Evolutionary conservation across 139 green algal species (phyloP).

Genomic region (Chlorella sp.): DNA sequence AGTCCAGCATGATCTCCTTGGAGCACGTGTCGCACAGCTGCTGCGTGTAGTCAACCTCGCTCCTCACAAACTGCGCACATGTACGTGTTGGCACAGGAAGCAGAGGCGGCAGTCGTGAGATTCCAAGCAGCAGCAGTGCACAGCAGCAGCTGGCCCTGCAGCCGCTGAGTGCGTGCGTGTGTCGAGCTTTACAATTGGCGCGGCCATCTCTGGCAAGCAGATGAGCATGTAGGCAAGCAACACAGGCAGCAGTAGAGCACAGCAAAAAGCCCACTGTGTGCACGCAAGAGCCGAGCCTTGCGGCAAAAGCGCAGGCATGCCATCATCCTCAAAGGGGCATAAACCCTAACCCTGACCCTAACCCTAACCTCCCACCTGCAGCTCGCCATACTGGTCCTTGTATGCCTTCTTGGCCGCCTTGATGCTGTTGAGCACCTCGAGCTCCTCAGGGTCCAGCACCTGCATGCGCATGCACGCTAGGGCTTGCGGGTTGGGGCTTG

Average conservation of each 20-base stretch:
- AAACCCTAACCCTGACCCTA: not conserved
- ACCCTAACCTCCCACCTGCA: slow-evolving; percentile 18
- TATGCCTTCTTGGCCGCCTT: slow-evolving; percentile 31
- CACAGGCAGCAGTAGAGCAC: too few relatives aligned
- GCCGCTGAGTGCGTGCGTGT: not conserved
- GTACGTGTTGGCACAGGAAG: too few relatives aligned
- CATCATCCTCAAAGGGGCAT: slow-evolving; percentile 5
- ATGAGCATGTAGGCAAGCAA: not conserved
- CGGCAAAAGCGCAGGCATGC: too few relatives aligned
- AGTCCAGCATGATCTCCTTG: slow-evolving; percentile 41
- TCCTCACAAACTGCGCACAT: slow-evolving; percentile 25
- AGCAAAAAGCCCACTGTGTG: too few relatives aligned
- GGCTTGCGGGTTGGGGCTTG: too few relatives aligned
- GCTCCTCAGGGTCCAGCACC: slow-evolving; percentile 40
- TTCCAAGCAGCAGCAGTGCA: slow-evolving; percentile 9
- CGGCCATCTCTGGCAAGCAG: not conserved
- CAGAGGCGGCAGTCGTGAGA: too few relatives aligned
- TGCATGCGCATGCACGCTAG: too few relatives aligned
- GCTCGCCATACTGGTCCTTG: slow-evolving; percentile 37
- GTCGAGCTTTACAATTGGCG: not conserved
- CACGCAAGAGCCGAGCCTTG: too few relatives aligned
- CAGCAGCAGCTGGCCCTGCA: not conserved
- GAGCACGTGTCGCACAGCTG: slow-evolving; percentile 39
- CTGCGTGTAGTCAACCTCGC: slow-evolving; percentile 48
- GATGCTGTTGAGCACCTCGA: slow-evolving; percentile 18